Evolutionary conservation across 176 grass and related monocot species (phyloP).

Genomic region (Oropetium thomaeum): DNA sequence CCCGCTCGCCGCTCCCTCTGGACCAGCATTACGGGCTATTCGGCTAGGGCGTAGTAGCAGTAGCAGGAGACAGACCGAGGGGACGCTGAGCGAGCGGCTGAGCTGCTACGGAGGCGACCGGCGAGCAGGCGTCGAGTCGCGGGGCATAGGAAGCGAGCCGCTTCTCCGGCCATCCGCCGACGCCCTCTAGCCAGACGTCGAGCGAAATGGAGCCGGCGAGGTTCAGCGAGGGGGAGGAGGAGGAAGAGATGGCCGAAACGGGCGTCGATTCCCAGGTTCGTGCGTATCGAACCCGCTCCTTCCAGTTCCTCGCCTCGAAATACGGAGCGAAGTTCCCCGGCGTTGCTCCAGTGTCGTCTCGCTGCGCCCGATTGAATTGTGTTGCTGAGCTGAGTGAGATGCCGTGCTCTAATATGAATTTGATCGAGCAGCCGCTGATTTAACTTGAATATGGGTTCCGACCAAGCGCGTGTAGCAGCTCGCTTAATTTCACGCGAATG

Average conservation of each 20-base stretch:
- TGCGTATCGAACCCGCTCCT: conserved; percentile 20
- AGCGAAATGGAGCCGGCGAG: conserved; percentile 33
- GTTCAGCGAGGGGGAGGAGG: conserved; percentile 26
- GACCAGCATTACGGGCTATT: neutral
- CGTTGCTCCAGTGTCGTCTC: neutral
- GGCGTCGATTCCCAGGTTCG: conserved; percentile 60
- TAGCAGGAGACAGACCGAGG: neutral
- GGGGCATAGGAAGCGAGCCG: neutral
- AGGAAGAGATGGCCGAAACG: conserved; percentile 51
- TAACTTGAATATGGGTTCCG: neutral
- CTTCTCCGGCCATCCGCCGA: neutral
- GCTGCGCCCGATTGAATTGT: conserved; percentile 13
- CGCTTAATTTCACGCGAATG: neutral
- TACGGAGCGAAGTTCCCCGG: neutral
- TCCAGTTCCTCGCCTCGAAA: neutral
- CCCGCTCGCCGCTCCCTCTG: neutral
- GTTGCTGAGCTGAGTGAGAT: neutral
- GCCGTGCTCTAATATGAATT: neutral
- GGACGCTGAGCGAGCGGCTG: neutral
- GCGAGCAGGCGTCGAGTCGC: neutral
- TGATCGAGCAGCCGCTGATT: neutral
- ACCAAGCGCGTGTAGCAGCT: neutral
- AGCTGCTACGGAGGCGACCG: neutral
- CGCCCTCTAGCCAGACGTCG: neutral
- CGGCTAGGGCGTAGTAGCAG: neutral